A percentile compares a stretch with the other conserved stretches of the same genome.
Conservation (phyloP, 345 rosid species). For the Aquilaria malaccensis region DNA sequence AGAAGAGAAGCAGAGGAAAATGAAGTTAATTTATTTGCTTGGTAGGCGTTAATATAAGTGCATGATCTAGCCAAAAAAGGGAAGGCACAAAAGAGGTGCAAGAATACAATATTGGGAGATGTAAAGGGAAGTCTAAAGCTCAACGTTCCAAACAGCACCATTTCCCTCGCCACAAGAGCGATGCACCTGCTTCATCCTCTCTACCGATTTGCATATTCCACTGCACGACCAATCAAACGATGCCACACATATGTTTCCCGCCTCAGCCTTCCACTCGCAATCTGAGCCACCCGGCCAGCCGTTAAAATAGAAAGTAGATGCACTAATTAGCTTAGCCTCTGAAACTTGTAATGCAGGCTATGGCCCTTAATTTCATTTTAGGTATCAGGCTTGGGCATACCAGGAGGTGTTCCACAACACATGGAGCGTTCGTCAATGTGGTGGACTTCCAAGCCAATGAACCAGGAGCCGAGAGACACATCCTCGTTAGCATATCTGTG, state of each 20-base stretch:
- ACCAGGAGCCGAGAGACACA: slow-evolving; percentile 80
- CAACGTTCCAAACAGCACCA: slow-evolving; percentile 42
- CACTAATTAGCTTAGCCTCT: too few species aligned
- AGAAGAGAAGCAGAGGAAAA: too few species aligned
- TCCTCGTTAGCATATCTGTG: slow-evolving; percentile 95
- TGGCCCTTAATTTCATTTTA: not conserved
- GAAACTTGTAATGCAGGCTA: too few species aligned
- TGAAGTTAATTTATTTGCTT: too few species aligned
- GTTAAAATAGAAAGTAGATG: not conserved
- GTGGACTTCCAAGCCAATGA: slow-evolving; percentile 78
- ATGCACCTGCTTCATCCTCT: slow-evolving; percentile 62
- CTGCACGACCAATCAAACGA: slow-evolving; percentile 92
- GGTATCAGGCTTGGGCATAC: slow-evolving; percentile 9
- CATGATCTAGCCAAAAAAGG: too few species aligned
- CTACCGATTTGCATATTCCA: slow-evolving; percentile 78
- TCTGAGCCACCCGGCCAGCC: slow-evolving; percentile 20
- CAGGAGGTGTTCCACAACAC: slow-evolving; percentile 94
- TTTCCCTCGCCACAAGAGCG: slow-evolving; percentile 73
- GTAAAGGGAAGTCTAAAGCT: slow-evolving; percentile 10
- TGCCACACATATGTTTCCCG: slow-evolving; percentile 71
- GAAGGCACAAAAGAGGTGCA: too few species aligned
- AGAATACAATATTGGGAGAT: too few species aligned
- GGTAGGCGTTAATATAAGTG: too few species aligned
- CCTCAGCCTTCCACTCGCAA: slow-evolving; percentile 69
- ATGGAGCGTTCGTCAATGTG: slow-evolving; percentile 73